Conservation (phyloP, 441 rosid species). For the Pelargonium fulgidum region DNA sequence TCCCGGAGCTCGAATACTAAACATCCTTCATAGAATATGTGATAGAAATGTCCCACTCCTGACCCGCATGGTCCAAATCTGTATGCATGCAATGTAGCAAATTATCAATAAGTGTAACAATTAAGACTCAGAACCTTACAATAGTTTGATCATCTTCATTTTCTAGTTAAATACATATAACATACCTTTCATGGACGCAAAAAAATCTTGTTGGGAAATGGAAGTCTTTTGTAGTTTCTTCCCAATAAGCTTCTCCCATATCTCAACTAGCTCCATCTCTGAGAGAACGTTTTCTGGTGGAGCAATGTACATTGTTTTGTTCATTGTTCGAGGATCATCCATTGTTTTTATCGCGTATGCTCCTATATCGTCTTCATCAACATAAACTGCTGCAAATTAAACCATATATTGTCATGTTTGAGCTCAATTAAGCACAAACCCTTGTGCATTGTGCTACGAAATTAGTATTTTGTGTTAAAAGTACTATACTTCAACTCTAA, state of each 20-base stretch:
- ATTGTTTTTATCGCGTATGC: slow-evolving; percentile 56
- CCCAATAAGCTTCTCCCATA: slow-evolving; percentile 53
- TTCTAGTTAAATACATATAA: too few species aligned
- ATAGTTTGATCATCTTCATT: too few species aligned
- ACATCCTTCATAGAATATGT: slow-evolving; percentile 71
- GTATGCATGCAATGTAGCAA: slow-evolving; percentile 14
- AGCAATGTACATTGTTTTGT: slow-evolving; percentile 50
- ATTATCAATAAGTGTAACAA: too few species aligned
- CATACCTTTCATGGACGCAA: slow-evolving; percentile 52
- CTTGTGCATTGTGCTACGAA: too few species aligned
- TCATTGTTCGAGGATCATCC: slow-evolving; percentile 54
- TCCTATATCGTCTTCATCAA: slow-evolving; percentile 68
- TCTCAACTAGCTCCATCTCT: slow-evolving; percentile 46
- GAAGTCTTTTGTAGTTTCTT: slow-evolving; percentile 35
- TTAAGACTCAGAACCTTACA: too few species aligned
- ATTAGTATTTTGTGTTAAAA: not conserved
- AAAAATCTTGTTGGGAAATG: slow-evolving; percentile 40
- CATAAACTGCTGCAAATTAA: slow-evolving; percentile 29
- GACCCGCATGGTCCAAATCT: slow-evolving; percentile 45
- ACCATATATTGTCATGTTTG: too few species aligned
- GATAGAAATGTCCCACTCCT: slow-evolving; percentile 72
- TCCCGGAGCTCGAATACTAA: slow-evolving; percentile 52
- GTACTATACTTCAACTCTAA: too few species aligned
- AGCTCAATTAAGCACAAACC: not conserved
- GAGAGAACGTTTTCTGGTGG: slow-evolving; percentile 51